Evolutionary conservation across 2,329 filamentous ascomycete species (phyloP), one percentile per base, ranked within the genome.

Genomic region (Colletotrichum agaves): DNA sequence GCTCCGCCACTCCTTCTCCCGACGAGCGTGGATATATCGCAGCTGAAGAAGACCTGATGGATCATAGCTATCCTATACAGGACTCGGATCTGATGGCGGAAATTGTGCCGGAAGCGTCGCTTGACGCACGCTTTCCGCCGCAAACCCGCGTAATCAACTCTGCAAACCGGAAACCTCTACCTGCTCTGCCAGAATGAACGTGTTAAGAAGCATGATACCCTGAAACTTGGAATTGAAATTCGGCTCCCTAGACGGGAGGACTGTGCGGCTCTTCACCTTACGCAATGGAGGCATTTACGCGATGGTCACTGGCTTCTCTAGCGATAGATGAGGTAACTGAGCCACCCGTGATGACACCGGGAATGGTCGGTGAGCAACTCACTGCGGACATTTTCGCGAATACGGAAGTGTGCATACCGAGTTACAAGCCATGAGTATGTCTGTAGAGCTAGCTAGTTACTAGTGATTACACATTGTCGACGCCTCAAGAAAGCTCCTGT

Each of bases 141-240:
- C 70, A 41, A 46, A 59, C 35, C 6, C 55, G 52, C 17, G 57
- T 62, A 8, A 37, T 41, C 11, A 13, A 39, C 12, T 46, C 49
- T 17, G 15, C 72, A 23, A 71, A 75, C 12, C 78, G 81, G 41
- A 84, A 84, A 65, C 82, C 82, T 3, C 73, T 85, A 2, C 83
- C 80, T 55, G 79, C 80, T 23, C 73, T 83, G 44, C 81, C 80
- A 3, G 77, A 80, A 69, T 76, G 81, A 19, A 21, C 60, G n/a
- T 8, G 31, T 8, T 60, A 13, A 46, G 7, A 8, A 47, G 41
- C 11, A 37, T 11, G 13, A 19, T 21, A 19, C 33, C 17, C 31
- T 23, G 49, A 12, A 4, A n/a, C 6, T 17, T 33, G 47, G 47
- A 31, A 52, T 23, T n/a, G 21, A 17, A 35, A 8, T 2, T 27